Conservation (phyloP, 805 yeast genomes). For the Schizosaccharomyces osmophilus region DNA sequence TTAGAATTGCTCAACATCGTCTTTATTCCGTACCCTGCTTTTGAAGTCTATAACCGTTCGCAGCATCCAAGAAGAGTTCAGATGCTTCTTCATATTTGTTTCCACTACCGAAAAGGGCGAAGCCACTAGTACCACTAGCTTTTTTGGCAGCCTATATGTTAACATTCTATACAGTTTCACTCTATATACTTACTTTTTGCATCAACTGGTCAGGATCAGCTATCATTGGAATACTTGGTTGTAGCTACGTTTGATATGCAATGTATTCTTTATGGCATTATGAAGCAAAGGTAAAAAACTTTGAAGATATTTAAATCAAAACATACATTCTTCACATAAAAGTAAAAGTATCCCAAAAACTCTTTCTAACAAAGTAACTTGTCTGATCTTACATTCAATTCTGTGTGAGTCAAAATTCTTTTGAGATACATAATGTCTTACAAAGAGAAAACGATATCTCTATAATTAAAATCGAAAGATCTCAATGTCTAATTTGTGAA, state of each 20-base stretch:
- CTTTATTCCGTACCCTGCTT: constrained; percentile 15
- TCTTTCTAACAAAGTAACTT: no score
- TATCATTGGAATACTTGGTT: background rate
- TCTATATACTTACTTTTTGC: background rate
- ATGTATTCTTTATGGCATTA: background rate
- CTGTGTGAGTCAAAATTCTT: no score
- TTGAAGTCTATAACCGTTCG: constrained; percentile 58
- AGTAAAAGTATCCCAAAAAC: no score
- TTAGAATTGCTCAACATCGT: no score
- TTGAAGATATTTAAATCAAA: background rate
- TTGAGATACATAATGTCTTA: no score
- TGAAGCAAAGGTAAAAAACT: background rate
- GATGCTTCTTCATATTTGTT: constrained; percentile 71
- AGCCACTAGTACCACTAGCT: constrained; percentile 17
- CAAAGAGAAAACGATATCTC: no score
- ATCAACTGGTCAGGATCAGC: constrained; percentile 1
- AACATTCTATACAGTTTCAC: background rate
- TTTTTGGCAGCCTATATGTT: constrained; percentile 12
- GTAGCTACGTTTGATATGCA: background rate
- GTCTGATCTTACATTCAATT: no score
- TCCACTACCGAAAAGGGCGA: constrained; percentile 24
- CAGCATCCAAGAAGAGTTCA: constrained; percentile 76
- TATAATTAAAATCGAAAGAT: no score
- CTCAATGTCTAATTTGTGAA: no score
- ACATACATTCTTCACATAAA: background rate